phyloP scores from a whole-genome alignment of 2,329 filamentous ascomycete species.

The Aspergillus candidus region DNA sequence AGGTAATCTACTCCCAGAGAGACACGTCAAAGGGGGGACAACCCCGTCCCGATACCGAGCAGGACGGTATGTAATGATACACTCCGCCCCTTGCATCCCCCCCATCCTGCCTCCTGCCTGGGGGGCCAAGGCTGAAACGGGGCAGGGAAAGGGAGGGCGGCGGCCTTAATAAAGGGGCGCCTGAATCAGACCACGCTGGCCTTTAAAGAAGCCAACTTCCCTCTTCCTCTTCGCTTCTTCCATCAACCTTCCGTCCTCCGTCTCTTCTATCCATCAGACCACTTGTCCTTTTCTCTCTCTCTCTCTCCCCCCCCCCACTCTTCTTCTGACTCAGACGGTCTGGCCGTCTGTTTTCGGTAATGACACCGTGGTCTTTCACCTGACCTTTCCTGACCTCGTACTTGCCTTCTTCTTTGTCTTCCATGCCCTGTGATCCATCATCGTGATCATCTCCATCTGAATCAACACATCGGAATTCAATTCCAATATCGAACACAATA shows the following conservation, averaged over 20 bases:
- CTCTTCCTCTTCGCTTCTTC: slow-evolving; percentile 32
- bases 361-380: slow-evolving; percentile 32
- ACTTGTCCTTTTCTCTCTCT: slow-evolving; percentile 7
- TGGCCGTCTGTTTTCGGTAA: slow-evolving; percentile 25
- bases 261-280: slow-evolving; percentile 12
- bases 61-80: no score
- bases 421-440: slow-evolving; percentile 2
- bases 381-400: slow-evolving; percentile 7
- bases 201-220: slow-evolving; percentile 32
- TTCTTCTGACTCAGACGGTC: slow-evolving; percentile 9
- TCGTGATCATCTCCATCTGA: not conserved
- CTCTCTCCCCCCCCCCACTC: no score
- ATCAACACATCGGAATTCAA: slow-evolving; percentile 1
- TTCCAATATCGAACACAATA: not conserved
- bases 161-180: no score
- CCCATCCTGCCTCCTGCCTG: no score
- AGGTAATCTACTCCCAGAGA: no score
- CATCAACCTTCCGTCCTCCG: slow-evolving; percentile 3
- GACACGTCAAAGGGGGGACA: no score
- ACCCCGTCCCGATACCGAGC: no score
- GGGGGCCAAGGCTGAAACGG: no score
- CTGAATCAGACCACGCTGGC: slow-evolving; percentile 33
- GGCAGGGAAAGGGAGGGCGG: no score
- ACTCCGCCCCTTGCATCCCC: no score
- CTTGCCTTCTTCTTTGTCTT: slow-evolving; percentile 4